Percentiles rank a stretch among this genome's conserved stretches.
Evolutionary conservation across 106 monocot genomes (phyloP).

Genomic region (Narthecium ossifragum): DNA sequence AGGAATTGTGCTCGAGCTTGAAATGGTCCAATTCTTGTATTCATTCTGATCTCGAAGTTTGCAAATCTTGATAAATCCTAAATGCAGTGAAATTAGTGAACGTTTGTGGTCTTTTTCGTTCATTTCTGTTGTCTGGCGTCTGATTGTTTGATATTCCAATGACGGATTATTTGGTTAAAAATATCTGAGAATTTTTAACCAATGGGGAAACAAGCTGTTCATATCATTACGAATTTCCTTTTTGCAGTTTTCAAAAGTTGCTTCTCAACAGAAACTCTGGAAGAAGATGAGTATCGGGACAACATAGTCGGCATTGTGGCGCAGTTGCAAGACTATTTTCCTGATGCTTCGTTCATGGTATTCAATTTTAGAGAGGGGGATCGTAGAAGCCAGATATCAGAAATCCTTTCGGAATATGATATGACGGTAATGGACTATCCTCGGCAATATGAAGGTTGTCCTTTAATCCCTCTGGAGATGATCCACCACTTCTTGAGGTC

Average conservation of each 20-base stretch:
- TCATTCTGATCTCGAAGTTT: too few relatives aligned
- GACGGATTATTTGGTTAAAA: too few relatives aligned
- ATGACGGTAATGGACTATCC: conserved; percentile 94
- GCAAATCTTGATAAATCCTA: too few relatives aligned
- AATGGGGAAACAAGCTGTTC: neutral
- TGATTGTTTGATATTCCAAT: too few relatives aligned
- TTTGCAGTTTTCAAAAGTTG: conserved; percentile 88
- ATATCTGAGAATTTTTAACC: too few relatives aligned
- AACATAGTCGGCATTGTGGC: conserved; percentile 62
- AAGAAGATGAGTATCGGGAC: conserved; percentile 62
- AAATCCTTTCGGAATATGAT: conserved; percentile 67
- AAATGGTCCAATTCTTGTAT: too few relatives aligned
- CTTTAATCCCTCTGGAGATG: conserved; percentile 86
- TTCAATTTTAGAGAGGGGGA: conserved; percentile 70
- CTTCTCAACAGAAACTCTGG: conserved; percentile 55
- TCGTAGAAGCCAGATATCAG: conserved; percentile 50
- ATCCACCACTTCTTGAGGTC: conserved; percentile 86
- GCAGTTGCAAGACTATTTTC: conserved; percentile 68
- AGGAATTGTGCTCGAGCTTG: too few relatives aligned
- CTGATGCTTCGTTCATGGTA: conserved; percentile 85
- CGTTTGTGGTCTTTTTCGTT: too few relatives aligned
- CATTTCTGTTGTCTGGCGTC: too few relatives aligned
- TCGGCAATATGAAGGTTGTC: conserved; percentile 73
- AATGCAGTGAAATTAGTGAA: too few relatives aligned
- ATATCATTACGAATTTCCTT: neutral